Percentiles rank a stretch among this genome's conserved stretches.
Conservation (phyloP, 1,284 basidiomycete genomes). For the Mycosarcoma mackinlayi region DNA sequence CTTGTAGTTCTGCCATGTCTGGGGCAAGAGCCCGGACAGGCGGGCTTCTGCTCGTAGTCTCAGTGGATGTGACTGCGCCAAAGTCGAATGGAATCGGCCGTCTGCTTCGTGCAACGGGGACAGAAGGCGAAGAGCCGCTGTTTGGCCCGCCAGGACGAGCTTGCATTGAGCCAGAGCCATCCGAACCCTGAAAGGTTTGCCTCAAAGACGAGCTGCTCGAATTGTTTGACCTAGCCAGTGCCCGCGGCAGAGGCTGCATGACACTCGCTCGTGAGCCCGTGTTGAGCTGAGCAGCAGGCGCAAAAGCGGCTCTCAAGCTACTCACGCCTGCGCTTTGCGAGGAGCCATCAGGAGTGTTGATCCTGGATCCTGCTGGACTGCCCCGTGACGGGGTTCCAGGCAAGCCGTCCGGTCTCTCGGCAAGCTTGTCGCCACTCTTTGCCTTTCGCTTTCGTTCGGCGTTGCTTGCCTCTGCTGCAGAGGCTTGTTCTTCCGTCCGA, state of each 20-base stretch:
- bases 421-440: slow-evolving; percentile 15
- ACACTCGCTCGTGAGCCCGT: slow-evolving; percentile 34
- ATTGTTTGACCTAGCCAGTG: slow-evolving; percentile 20
- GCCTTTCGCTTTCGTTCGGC: slow-evolving; percentile 16
- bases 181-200: slow-evolving; percentile 20
- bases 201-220: slow-evolving; percentile 46
- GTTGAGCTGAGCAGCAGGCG: slow-evolving; percentile 22
- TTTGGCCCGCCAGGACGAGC: slow-evolving; percentile 2
- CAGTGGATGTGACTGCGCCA: neutral
- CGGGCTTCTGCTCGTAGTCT: neutral
- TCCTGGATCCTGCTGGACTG: slow-evolving; percentile 32
- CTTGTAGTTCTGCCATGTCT: neutral
- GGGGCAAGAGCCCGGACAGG: neutral
- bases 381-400: slow-evolving; percentile 14
- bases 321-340: slow-evolving; percentile 19
- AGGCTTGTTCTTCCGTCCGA: neutral
- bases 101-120: slow-evolving; percentile 5
- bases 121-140: slow-evolving; percentile 5
- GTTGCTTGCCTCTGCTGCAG: slow-evolving; percentile 1
- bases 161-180: slow-evolving; percentile 24
- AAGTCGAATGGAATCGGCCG: slow-evolving; percentile 30
- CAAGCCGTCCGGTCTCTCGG: slow-evolving; percentile 2
- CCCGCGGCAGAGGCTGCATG: slow-evolving; percentile 41
- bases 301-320: slow-evolving; percentile 34
- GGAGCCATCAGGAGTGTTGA: slow-evolving; percentile 36